Base-by-base conservation (phyloP, 2,329 filamentous ascomycete species). In the Epichloe scottii region DNA sequence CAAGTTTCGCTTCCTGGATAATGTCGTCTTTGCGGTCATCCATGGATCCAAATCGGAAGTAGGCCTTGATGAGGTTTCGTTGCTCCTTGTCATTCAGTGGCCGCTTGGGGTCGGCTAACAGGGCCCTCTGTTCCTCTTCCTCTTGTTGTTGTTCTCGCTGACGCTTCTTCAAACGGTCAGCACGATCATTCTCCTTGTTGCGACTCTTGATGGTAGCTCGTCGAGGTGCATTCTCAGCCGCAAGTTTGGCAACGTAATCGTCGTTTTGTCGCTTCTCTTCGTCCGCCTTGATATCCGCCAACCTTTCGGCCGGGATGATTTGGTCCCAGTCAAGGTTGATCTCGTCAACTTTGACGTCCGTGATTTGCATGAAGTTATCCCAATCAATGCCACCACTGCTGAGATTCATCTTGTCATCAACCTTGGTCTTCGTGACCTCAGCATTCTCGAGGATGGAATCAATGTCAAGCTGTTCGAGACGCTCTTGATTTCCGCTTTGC, bases 361-460 rank as follows among this genome's bases (percentile, higher is more conserved):
- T 96, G 62, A 95, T 95, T 63, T 97, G 89, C 71, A 98, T 83
- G 67, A 97, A 98, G 55, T 95, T 95, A 64, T 96, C 91, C 71
- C 93, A 82, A 58, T 82, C 78, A 46, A 82, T 82, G 51, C 78
- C 93, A 62, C 93, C 94, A 62, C 91, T 93, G 53, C 90, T 95
- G 42, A 95, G 87, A 53, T 82, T 82, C 64, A 97, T 89, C 63
- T 90, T 89, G 66, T 95, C 89, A 21, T 91, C 87, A 51, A 96
- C 87, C 67, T 96, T 90, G 0, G 93, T 97, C 72, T 95, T 91
- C 60, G 95, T 94, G 60, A 97, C 83, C 70, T 98, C 93, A 30
- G 94, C 93, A 65, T 96, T 96, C 61, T 93, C 93, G 15, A 98
- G 80, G 39, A 98, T 93, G 8, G 90, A 89, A 64, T 98, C 94